Evolutionary conservation across 495 filamentous ascomycete species (phyloP).

Genomic region (Neurospora terricola): DNA sequence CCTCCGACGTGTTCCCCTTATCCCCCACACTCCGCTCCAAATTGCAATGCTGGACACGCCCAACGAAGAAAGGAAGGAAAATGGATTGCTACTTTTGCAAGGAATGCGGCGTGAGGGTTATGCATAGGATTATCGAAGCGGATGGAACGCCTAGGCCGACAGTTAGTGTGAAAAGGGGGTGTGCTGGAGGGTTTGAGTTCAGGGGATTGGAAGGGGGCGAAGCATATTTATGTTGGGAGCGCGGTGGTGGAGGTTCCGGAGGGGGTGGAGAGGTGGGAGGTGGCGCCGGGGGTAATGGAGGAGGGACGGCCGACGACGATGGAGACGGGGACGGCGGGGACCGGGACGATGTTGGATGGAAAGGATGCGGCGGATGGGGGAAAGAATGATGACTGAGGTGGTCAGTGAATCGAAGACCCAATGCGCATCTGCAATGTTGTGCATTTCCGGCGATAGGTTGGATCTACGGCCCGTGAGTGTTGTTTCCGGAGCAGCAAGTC

Average conservation of each 20-base stretch:
- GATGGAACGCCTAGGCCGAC: constrained; percentile 25
- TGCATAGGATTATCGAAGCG: constrained; percentile 34
- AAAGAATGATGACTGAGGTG: too few relatives aligned
- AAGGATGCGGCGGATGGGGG: too few relatives aligned
- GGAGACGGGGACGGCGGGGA: too few relatives aligned
- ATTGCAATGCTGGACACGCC: constrained; percentile 29
- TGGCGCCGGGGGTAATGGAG: neutral
- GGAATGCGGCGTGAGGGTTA: constrained; percentile 37
- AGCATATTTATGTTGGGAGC: constrained; percentile 28
- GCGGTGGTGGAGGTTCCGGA: constrained; percentile 35
- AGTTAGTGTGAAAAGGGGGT: constrained; percentile 43
- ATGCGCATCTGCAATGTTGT: neutral
- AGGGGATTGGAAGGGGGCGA: constrained; percentile 20
- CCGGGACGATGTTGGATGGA: too few relatives aligned
- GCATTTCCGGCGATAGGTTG: neutral
- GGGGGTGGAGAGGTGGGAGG: constrained; percentile 32
- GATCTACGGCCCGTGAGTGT: neutral
- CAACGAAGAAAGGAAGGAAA: constrained; percentile 28
- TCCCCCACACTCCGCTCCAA: constrained; percentile 18
- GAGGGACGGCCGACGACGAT: too few relatives aligned
- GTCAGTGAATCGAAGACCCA: too few relatives aligned
- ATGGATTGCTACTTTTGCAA: constrained; percentile 46
- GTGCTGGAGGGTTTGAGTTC: constrained; percentile 31
- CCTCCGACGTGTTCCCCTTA: constrained; percentile 39
- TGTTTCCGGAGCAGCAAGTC: neutral